These are phyloP conservation scores for Phytophthora pistaciae DNA, from an alignment of 352 stramenopile genomes.

Conservation along the genomic window DNA sequence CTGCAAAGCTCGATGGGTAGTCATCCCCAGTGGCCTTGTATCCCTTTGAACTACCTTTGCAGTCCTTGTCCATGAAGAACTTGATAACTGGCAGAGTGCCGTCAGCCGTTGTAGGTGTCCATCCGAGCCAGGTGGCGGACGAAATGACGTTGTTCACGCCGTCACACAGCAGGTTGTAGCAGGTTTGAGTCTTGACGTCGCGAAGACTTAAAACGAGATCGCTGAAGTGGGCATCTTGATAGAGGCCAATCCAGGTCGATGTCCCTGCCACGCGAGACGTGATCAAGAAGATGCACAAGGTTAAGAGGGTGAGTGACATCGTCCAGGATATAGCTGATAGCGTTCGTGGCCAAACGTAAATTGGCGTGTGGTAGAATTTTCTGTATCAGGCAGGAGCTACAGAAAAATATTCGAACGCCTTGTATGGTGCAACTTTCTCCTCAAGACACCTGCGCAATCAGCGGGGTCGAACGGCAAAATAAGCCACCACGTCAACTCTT, in stretches of 20 bases:
- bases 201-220: conserved; percentile 9
- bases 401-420: neutral
- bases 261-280: neutral
- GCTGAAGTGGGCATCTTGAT: conserved; percentile 4
- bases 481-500: too few relatives aligned
- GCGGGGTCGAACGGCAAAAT: neutral
- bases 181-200: conserved; percentile 11
- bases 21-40: conserved; percentile 6
- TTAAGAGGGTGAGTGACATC: neutral
- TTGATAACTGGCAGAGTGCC: conserved; percentile 2
- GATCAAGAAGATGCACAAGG: neutral
- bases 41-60: neutral
- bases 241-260: conserved; percentile 10
- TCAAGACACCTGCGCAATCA: neutral
- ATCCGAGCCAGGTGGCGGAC: conserved; percentile 7
- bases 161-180: conserved; percentile 16
- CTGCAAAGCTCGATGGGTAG: conserved; percentile 4
- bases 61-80: conserved; percentile 20
- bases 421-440: neutral
- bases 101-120: neutral
- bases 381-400: neutral
- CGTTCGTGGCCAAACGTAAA: neutral
- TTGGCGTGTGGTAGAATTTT: neutral
- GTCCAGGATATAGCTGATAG: neutral
- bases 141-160: conserved; percentile 11